Conservation (phyloP, 805 yeast genomes). For the Metschnikowia kofuensis region DNA sequence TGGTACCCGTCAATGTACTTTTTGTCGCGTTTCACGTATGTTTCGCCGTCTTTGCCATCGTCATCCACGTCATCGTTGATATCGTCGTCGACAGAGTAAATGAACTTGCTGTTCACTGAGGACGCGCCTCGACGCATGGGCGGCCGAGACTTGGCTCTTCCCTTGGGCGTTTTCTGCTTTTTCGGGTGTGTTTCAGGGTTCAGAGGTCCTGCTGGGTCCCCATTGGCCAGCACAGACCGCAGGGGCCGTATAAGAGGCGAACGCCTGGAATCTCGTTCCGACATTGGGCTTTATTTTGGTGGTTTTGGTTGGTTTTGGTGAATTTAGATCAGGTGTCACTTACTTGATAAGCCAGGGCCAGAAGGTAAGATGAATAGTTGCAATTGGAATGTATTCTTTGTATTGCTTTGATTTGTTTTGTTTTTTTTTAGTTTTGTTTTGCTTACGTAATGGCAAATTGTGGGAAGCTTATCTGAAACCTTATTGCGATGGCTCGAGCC, state of each 20-base stretch:
- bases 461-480: background rate
- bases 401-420: too few relatives aligned
- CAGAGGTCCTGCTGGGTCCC: constrained; percentile 6
- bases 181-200: constrained; percentile 12
- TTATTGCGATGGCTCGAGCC: background rate
- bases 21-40: constrained; percentile 34
- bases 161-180: constrained; percentile 11
- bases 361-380: too few relatives aligned
- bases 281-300: background rate
- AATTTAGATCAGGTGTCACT: too few relatives aligned
- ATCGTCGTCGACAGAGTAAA: constrained; percentile 82
- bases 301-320: background rate
- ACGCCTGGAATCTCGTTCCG: constrained; percentile 7
- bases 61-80: constrained; percentile 58
- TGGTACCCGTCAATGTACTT: constrained; percentile 67
- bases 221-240: constrained; percentile 11
- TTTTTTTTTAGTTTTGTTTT: too few relatives aligned
- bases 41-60: constrained; percentile 37
- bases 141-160: constrained; percentile 27
- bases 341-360: too few relatives aligned
- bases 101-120: constrained; percentile 25
- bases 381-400: too few relatives aligned
- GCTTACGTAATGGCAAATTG: background rate
- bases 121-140: constrained; percentile 28
- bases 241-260: constrained; percentile 14